phyloP scores from a whole-genome alignment of 2,329 filamentous ascomycete genomes.

The Aspergillus sp. region DNA sequence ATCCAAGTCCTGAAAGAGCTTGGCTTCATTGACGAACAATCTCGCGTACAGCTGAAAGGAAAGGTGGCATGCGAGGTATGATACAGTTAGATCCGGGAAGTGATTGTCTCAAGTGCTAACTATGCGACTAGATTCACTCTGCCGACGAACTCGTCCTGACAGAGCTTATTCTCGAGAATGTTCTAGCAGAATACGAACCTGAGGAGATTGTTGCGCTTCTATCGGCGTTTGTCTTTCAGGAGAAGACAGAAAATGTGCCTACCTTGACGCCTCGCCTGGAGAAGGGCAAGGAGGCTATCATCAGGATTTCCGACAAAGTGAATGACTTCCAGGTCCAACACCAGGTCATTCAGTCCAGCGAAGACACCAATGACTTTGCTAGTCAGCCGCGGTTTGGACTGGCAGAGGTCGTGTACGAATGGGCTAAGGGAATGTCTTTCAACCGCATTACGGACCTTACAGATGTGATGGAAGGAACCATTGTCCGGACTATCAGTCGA shows the following conservation, averaged over 20 bases:
- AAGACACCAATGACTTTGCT: conserved; percentile 90
- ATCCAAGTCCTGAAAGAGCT: conserved; percentile 88
- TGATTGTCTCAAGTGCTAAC: conserved; percentile 4
- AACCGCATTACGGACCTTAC: conserved; percentile 95
- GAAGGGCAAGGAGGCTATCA: conserved; percentile 76
- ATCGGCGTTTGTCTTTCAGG: conserved; percentile 94
- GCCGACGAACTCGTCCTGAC: conserved; percentile 95
- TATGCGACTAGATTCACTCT: conserved; percentile 65
- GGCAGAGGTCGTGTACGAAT: conserved; percentile 97
- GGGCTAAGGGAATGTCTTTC: conserved; percentile 96
- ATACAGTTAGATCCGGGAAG: not conserved
- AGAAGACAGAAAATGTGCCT: conserved; percentile 81
- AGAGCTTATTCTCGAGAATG: conserved; percentile 93
- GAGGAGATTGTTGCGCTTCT: conserved; percentile 94
- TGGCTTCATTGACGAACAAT: conserved; percentile 81
- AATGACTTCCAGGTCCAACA: conserved; percentile 84
- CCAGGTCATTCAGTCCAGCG: conserved; percentile 84
- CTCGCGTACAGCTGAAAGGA: conserved; percentile 89
- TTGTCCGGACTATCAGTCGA: conserved; percentile 88
- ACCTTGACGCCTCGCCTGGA: conserved; percentile 78
- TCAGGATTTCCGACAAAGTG: conserved; percentile 86
- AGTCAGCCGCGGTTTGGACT: conserved; percentile 84
- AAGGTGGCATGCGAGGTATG: conserved; percentile 88
- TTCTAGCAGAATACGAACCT: conserved; percentile 89
- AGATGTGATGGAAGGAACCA: conserved; percentile 94